A percentile compares a stretch with the other conserved stretches of the same genome.
Conservation (phyloP, 148 eudicot genomes). For the Oxyria digyna region DNA sequence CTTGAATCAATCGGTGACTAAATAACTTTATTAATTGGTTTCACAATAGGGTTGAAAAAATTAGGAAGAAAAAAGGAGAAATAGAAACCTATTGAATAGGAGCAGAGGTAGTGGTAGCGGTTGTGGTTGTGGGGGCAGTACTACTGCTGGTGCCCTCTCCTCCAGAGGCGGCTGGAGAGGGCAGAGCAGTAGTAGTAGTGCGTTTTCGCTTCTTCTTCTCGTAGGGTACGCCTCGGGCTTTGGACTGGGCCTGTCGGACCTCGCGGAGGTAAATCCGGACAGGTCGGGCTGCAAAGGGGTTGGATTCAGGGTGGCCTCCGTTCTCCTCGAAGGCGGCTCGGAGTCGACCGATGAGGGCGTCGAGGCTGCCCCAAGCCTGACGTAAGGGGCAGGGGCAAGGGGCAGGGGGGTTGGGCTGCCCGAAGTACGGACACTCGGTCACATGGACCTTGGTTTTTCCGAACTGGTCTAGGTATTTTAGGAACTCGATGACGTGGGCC, state of each 20-base stretch:
- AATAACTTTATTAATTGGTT: no score
- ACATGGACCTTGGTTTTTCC: constrained; percentile 68
- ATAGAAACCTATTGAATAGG: neutral
- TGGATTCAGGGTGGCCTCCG: constrained; percentile 7
- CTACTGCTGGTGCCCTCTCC: neutral
- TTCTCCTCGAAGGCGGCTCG: constrained; percentile 58
- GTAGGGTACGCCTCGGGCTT: constrained; percentile 7
- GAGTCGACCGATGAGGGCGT: constrained; percentile 59
- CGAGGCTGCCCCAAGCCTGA: constrained; percentile 74
- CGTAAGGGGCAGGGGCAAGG: constrained; percentile 57
- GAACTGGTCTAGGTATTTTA: constrained; percentile 63
- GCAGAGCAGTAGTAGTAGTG: neutral
- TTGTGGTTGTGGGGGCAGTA: neutral
- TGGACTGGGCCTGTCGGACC: constrained; percentile 7
- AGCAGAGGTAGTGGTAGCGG: neutral
- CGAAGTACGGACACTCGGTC: constrained; percentile 45
- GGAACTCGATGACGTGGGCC: constrained; percentile 65
- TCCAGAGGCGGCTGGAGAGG: neutral
- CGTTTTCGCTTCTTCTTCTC: constrained; percentile 10
- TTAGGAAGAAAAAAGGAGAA: neutral
- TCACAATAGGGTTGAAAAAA: no score
- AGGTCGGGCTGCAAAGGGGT: constrained; percentile 8
- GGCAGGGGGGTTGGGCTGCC: constrained; percentile 56
- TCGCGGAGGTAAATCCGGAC: constrained; percentile 8
- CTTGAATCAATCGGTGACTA: no score